Evolutionary conservation across 106 monocot genomes (phyloP).

Genomic region (Dendrobium chrysotoxum): DNA sequence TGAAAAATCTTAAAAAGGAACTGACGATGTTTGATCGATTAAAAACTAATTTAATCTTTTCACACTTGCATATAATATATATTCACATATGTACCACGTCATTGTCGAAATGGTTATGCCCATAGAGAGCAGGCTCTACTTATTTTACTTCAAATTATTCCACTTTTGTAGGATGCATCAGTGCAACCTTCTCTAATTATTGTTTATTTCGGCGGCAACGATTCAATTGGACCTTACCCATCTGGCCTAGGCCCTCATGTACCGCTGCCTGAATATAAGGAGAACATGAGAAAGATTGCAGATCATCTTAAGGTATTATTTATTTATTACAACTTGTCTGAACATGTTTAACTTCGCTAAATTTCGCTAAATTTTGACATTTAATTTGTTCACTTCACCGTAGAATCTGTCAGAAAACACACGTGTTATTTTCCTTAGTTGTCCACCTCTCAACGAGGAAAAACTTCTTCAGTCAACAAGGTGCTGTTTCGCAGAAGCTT

Average conservation of each 20-base stretch:
- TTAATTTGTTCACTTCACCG: background rate
- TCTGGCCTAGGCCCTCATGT: slow-evolving; percentile 87
- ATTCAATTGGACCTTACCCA: slow-evolving; percentile 68
- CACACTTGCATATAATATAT: too few relatives aligned
- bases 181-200: slow-evolving; percentile 74
- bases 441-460: slow-evolving; percentile 84
- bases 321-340: background rate
- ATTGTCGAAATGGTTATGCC: background rate
- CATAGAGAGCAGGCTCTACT: background rate
- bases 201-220: slow-evolving; percentile 90
- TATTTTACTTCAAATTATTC: background rate
- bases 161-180: slow-evolving; percentile 41
- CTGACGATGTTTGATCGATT: too few relatives aligned
- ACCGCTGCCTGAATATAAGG: slow-evolving; percentile 69
- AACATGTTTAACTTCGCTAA: background rate
- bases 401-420: slow-evolving; percentile 76
- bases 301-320: slow-evolving; percentile 52
- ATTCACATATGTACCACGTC: too few relatives aligned
- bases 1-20: too few relatives aligned
- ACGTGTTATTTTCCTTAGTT: slow-evolving; percentile 70
- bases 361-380: background rate
- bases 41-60: too few relatives aligned
- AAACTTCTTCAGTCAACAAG: slow-evolving; percentile 25
- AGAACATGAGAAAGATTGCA: slow-evolving; percentile 78
- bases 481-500: slow-evolving; percentile 10